Conservation (phyloP, 2,329 filamentous ascomycete genomes). For the Colletotrichum melonis region DNA sequence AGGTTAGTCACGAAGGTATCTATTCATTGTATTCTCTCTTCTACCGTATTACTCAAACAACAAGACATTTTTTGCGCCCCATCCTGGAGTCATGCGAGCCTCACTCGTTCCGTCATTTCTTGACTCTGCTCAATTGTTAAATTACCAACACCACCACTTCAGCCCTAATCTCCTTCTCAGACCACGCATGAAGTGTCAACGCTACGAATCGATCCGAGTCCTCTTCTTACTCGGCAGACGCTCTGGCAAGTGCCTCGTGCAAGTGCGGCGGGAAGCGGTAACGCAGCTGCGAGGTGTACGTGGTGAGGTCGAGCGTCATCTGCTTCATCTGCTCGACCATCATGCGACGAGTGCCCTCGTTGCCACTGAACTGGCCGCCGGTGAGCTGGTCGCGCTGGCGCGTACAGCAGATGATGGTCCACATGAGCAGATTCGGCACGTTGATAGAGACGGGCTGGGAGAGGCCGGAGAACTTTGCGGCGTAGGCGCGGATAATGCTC, state of each 20-base stretch:
- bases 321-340: slow-evolving; percentile 79
- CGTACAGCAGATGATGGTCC: slow-evolving; percentile 90
- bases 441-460: slow-evolving; percentile 87
- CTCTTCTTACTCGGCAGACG: slow-evolving; percentile 73
- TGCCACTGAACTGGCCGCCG: slow-evolving; percentile 79
- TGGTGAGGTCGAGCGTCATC: slow-evolving; percentile 89
- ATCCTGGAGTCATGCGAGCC: background rate
- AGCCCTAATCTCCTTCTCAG: background rate
- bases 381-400: slow-evolving; percentile 79
- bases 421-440: slow-evolving; percentile 90
- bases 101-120: background rate
- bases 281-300: slow-evolving; percentile 91
- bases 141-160: background rate
- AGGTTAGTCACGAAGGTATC: slow-evolving; percentile 3
- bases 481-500: slow-evolving; percentile 80
- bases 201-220: background rate
- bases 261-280: slow-evolving; percentile 90
- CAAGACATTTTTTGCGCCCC: background rate
- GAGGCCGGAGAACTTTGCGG: slow-evolving; percentile 82
- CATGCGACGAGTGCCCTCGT: slow-evolving; percentile 70
- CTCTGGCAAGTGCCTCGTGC: slow-evolving; percentile 88
- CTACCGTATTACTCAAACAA: slow-evolving; percentile 31
- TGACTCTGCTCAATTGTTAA: background rate
- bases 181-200: background rate
- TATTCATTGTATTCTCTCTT: background rate